Conservation (phyloP, 2,329 filamentous ascomycete species). For the Pleoardoris graminearum region DNA sequence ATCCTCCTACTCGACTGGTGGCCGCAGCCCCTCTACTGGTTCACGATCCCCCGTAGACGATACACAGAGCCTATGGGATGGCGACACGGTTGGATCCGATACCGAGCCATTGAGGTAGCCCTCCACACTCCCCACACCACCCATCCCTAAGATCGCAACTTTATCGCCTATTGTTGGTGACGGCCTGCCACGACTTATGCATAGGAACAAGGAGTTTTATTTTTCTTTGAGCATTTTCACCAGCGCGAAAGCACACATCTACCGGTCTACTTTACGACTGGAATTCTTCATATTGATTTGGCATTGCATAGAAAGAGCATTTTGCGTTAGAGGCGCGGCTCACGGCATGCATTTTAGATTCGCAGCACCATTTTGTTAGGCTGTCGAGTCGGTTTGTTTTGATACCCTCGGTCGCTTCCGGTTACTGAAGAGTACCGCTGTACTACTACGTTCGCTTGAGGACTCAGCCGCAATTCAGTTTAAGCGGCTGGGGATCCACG, state of each 20-base stretch:
- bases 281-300: constrained; percentile 18
- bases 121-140: constrained; percentile 11
- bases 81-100: constrained; percentile 58
- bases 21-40: constrained; percentile 59
- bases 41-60: constrained; percentile 59
- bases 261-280: constrained; percentile 7
- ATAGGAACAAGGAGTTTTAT: constrained; percentile 38
- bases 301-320: constrained; percentile 28
- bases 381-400: constrained; percentile 15
- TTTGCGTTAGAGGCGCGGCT: constrained; percentile 18
- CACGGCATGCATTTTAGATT: constrained; percentile 16
- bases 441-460: constrained; percentile 39
- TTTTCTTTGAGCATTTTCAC: constrained; percentile 44
- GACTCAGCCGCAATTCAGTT: constrained; percentile 21
- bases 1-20: constrained; percentile 71
- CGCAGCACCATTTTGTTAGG: not conserved
- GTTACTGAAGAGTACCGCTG: constrained; percentile 16
- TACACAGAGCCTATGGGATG: constrained; percentile 59
- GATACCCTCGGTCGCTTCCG: constrained; percentile 42
- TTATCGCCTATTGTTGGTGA: constrained; percentile 25
- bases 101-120: constrained; percentile 39
- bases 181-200: constrained; percentile 43
- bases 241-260: constrained; percentile 26
- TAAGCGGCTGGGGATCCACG: constrained; percentile 18
- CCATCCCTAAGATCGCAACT: constrained; percentile 30